A percentile compares a stretch with the other conserved stretches of the same genome.
These are phyloP conservation scores for Suillus subluteus DNA, from an alignment of 768 basidiomycete species.

Conservation along the genomic window DNA sequence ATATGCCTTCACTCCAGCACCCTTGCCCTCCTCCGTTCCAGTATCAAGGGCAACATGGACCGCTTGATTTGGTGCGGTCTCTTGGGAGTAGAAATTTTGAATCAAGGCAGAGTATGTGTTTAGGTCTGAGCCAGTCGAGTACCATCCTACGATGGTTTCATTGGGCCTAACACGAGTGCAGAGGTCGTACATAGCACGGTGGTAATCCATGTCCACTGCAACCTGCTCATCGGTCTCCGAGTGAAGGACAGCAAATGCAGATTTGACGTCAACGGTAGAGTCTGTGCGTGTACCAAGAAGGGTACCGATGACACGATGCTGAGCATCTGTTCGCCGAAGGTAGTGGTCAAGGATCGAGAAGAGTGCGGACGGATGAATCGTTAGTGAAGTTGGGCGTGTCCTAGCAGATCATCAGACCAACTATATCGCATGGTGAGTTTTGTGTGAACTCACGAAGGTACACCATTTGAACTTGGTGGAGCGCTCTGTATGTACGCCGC, in stretches of 20 bases:
- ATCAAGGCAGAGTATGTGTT: conserved; percentile 97
- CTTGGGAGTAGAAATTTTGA: conserved; percentile 96
- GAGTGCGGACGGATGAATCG: conserved; percentile 89
- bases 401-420: conserved; percentile 38
- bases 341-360: conserved; percentile 98
- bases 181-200: conserved; percentile 90
- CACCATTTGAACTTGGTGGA: conserved; percentile 32
- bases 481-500: conserved; percentile 45
- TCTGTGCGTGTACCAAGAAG: conserved; percentile 82
- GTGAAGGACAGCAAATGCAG: conserved; percentile 91
- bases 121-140: conserved; percentile 73
- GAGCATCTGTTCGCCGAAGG: conserved; percentile 79
- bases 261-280: conserved; percentile 74
- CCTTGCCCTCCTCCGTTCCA: conserved; percentile 62
- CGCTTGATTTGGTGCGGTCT: conserved; percentile 85
- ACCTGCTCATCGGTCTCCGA: conserved; percentile 92
- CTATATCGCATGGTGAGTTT: not conserved
- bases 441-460: conserved; percentile 38
- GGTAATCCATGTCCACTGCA: conserved; percentile 96
- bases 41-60: conserved; percentile 93
- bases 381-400: conserved; percentile 71
- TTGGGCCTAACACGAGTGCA: conserved; percentile 68
- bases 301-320: conserved; percentile 93
- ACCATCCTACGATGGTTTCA: conserved; percentile 97
- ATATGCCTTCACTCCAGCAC: conserved; percentile 84